phyloP scores from a whole-genome alignment of 2,329 filamentous ascomycete genomes.

The Verticillium nonalfalfae region DNA sequence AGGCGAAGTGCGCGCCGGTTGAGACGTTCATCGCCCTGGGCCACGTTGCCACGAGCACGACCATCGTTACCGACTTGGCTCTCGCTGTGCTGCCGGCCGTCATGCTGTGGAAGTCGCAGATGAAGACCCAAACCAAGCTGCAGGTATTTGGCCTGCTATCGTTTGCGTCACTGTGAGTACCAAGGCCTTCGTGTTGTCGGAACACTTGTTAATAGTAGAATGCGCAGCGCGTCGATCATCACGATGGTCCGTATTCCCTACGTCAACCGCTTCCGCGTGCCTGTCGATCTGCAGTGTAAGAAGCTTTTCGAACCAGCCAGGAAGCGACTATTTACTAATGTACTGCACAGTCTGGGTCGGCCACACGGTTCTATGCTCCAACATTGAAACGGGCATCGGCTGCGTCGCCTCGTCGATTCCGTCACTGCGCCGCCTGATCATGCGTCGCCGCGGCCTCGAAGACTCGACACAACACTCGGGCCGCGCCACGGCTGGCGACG shows the following conservation, averaged over 20 bases:
- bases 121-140: conserved; percentile 17
- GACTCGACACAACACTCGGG: conserved; percentile 1
- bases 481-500: not conserved
- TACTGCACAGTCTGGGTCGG: conserved; percentile 9
- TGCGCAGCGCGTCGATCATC: conserved; percentile 12
- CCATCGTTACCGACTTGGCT: conserved; percentile 24
- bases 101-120: conserved; percentile 24
- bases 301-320: not conserved
- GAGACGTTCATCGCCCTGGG: conserved; percentile 16
- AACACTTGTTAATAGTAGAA: not conserved
- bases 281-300: conserved; percentile 5
- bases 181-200: not conserved
- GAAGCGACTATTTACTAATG: not conserved
- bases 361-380: conserved; percentile 14
- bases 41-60: conserved; percentile 21
- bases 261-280: conserved; percentile 12
- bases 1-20: conserved; percentile 11
- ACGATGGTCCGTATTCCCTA: conserved; percentile 17
- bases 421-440: conserved; percentile 11
- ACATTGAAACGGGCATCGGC: conserved; percentile 15
- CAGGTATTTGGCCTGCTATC: conserved; percentile 14
- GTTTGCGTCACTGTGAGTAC: conserved; percentile 12
- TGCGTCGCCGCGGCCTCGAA: conserved; percentile 7
- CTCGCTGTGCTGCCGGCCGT: conserved; percentile 22
- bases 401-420: conserved; percentile 14